Base-by-base conservation (phyloP, 306 rosid species). In the Prunus padus region DNA sequence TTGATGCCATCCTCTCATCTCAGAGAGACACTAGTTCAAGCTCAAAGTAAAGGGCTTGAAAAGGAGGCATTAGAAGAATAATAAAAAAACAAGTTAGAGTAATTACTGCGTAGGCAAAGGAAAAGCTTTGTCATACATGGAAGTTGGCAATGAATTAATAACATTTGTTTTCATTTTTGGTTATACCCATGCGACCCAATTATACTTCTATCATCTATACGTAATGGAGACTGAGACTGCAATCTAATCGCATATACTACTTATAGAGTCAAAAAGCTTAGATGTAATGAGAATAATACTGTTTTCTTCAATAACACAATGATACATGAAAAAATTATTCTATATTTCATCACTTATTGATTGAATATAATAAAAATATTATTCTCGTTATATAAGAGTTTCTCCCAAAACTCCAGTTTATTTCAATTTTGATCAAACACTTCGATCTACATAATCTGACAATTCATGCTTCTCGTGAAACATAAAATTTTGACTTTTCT, bases 1-100 rank as follows among this genome's bases (percentile, higher is more conserved):
- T 93, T 76, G 98, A 93, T 77, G 90, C 84, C 11, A 88, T 93
- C 70, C 87, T 93, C 57, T 82, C 92, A 26, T 86, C 94, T 60
- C 92, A 91, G 68, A 84, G 83, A 77, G 87, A 89, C 20, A 89
- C 75, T 78, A 86, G 63, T 71, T 87, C 87, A 40, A 81, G 86
- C 83, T 89, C 89, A 25, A 84, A 82, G 84, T 76, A 75, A 72
- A 14, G 33, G 2, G 23, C 22, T 45, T 67, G 13, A 49, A 44
- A 12, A 22, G 8, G 52, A 66, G 19, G 51, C 23, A 9, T 40
- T 11, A 26, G 28, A 9, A 11, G 6, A 28, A 61, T 7, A 61
- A 61, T 2, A 0, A 46, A 52, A 70, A 31, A 50, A 70, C 19
- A 51, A 52, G 42, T 37, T 37, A 37, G 49, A 33, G 31, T 18